Percentiles rank a stretch among this genome's conserved stretches.
These are phyloP conservation scores for Phialophora verrucosa DNA, from an alignment of 2,329 filamentous ascomycete genomes.

Conservation along the genomic window DNA sequence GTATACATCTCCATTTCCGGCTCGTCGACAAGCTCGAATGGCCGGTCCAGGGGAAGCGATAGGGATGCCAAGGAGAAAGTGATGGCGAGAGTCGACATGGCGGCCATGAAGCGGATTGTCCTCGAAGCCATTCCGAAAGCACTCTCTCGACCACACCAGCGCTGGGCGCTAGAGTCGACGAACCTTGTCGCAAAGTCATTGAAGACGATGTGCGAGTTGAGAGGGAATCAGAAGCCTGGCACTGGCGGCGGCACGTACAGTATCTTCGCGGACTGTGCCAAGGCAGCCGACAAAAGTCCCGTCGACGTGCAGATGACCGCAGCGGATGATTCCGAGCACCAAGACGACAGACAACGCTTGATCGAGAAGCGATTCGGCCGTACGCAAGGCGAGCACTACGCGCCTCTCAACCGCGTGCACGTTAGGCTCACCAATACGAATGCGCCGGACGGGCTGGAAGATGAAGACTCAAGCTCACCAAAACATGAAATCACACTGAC, in stretches of 20 bases:
- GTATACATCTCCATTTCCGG: conserved; percentile 67
- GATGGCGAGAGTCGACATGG: conserved; percentile 36
- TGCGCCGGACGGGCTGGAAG: background rate
- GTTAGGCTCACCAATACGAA: conserved; percentile 26
- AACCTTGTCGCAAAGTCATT: conserved; percentile 74
- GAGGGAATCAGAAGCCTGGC: conserved; percentile 73
- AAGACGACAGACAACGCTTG: conserved; percentile 1
- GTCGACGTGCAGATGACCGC: conserved; percentile 15
- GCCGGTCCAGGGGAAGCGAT: conserved; percentile 32
- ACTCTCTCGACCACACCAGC: conserved; percentile 73
- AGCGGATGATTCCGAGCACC: background rate
- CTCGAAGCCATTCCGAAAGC: conserved; percentile 82
- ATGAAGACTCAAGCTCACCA: background rate
- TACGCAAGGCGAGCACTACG: conserved; percentile 28
- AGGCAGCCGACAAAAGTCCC: conserved; percentile 7
- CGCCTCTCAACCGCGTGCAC: conserved; percentile 35
- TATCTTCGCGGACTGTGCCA: conserved; percentile 61
- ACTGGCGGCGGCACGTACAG: conserved; percentile 78
- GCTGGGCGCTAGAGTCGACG: conserved; percentile 72
- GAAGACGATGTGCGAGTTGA: conserved; percentile 69
- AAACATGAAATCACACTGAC: conserved; percentile 44
- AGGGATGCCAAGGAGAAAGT: conserved; percentile 17
- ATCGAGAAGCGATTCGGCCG: conserved; percentile 35
- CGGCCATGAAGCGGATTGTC: conserved; percentile 59
- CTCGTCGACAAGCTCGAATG: conserved; percentile 44